A percentile compares a stretch with the other conserved stretches of the same genome.
Evolutionary conservation across 176 grass and related monocot species (phyloP).

Genomic region (Triticum aestivum): DNA sequence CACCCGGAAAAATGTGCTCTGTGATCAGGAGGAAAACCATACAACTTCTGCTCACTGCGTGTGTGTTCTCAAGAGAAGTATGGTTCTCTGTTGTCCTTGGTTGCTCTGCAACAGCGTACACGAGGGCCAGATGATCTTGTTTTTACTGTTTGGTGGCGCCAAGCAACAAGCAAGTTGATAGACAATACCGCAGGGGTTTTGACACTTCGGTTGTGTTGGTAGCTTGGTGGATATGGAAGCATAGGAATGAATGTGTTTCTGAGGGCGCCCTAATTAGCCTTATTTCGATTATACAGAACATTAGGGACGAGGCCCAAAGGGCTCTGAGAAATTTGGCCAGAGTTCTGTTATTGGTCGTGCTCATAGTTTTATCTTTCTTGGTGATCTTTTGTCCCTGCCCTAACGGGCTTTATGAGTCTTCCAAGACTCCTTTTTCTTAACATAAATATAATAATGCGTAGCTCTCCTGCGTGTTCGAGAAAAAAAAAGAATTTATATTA

Average conservation of each 20-base stretch:
- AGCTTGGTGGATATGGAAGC: neutral
- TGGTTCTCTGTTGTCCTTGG: neutral
- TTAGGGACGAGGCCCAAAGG: neutral
- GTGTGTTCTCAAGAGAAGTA: neutral
- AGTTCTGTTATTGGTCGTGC: neutral
- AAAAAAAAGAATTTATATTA: no score
- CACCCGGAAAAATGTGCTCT: neutral
- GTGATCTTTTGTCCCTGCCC: neutral
- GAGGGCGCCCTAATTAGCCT: neutral
- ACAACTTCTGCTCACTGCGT: neutral
- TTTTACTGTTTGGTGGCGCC: neutral
- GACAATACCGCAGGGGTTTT: neutral
- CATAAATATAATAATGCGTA: no score
- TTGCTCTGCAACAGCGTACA: neutral
- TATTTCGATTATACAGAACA: neutral
- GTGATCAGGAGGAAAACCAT: neutral
- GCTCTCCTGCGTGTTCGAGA: no score
- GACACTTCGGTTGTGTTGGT: neutral
- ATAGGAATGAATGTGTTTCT: neutral
- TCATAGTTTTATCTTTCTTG: neutral
- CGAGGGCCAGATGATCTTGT: neutral
- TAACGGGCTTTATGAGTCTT: neutral
- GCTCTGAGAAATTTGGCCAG: neutral
- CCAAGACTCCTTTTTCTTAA: neutral
- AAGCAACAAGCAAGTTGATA: neutral